Evolutionary conservation across 2,329 filamentous ascomycete genomes (phyloP).

Genomic region (Cladophialophora carrionii): DNA sequence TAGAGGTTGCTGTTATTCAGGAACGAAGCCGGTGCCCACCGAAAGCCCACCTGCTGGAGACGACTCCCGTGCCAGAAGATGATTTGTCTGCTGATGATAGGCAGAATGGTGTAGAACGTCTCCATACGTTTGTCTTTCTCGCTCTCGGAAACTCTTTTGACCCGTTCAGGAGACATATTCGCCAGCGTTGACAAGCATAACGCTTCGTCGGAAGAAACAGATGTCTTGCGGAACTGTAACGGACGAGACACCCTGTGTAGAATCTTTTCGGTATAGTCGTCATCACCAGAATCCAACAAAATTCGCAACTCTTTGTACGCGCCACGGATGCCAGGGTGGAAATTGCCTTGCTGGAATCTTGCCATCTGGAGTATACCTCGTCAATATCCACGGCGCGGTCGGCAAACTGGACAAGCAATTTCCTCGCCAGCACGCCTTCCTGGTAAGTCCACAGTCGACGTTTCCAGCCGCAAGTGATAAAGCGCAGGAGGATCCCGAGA

Average conservation of each 20-base stretch:
- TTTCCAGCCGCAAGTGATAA: constrained; percentile 8
- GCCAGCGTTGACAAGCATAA: constrained; percentile 7
- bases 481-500: constrained; percentile 1
- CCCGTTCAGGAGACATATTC: not conserved
- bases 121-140: constrained; percentile 10
- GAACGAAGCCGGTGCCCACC: constrained; percentile 10
- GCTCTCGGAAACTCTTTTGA: constrained; percentile 5
- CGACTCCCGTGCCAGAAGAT: constrained; percentile 10
- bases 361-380: constrained; percentile 10
- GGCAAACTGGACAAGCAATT: constrained; percentile 9
- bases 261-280: constrained; percentile 2
- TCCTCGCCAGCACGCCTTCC: constrained; percentile 8
- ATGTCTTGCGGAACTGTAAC: constrained; percentile 12
- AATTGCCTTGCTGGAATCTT: constrained; percentile 2
- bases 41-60: not conserved
- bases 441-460: constrained; percentile 13
- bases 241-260: constrained; percentile 7
- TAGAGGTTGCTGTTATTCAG: constrained; percentile 12
- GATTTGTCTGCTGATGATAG: constrained; percentile 10
- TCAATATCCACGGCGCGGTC: constrained; percentile 7
- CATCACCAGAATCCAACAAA: constrained; percentile 1
- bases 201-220: constrained; percentile 6
- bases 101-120: constrained; percentile 3
- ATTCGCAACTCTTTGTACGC: constrained; percentile 16
- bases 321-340: constrained; percentile 2